These are phyloP conservation scores for Geranium rotundifolium DNA, from an alignment of 345 rosid species.

Conservation along the genomic window DNA sequence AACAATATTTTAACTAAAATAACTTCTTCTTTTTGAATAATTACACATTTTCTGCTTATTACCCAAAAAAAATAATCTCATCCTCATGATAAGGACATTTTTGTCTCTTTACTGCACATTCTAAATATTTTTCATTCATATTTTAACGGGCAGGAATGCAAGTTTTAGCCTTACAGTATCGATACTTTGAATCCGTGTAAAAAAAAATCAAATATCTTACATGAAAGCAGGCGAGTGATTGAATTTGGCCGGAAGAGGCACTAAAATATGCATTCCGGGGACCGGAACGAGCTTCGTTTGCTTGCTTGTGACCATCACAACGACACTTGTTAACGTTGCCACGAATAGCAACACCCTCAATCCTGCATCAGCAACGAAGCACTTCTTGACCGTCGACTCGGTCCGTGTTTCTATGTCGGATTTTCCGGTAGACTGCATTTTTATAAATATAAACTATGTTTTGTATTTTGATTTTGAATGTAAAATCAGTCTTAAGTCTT, in stretches of 20 bases:
- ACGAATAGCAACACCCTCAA: slow-evolving; percentile 30
- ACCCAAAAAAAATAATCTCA: too few relatives aligned
- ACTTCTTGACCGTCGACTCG: not conserved
- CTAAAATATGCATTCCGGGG: not conserved
- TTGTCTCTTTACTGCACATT: too few relatives aligned
- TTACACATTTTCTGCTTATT: too few relatives aligned
- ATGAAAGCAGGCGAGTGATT: slow-evolving; percentile 26
- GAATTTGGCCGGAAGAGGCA: slow-evolving; percentile 19
- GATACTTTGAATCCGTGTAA: too few relatives aligned
- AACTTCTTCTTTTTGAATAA: too few relatives aligned
- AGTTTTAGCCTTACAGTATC: too few relatives aligned
- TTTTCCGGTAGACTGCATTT: not conserved
- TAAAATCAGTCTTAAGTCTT: too few relatives aligned
- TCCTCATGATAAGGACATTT: too few relatives aligned
- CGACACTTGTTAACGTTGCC: slow-evolving; percentile 13
- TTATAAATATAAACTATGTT: not conserved
- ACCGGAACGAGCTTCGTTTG: slow-evolving; percentile 10
- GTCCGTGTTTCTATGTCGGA: not conserved
- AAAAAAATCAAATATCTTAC: slow-evolving; percentile 11
- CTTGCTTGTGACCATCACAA: slow-evolving; percentile 22
- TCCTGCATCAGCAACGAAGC: slow-evolving; percentile 9
- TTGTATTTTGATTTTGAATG: not conserved
- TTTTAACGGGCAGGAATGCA: too few relatives aligned
- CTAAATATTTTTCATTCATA: too few relatives aligned
- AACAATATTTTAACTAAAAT: too few relatives aligned